Evolutionary conservation across 768 basidiomycete genomes (phyloP).

Genomic region (Tephrocybe sp.): DNA sequence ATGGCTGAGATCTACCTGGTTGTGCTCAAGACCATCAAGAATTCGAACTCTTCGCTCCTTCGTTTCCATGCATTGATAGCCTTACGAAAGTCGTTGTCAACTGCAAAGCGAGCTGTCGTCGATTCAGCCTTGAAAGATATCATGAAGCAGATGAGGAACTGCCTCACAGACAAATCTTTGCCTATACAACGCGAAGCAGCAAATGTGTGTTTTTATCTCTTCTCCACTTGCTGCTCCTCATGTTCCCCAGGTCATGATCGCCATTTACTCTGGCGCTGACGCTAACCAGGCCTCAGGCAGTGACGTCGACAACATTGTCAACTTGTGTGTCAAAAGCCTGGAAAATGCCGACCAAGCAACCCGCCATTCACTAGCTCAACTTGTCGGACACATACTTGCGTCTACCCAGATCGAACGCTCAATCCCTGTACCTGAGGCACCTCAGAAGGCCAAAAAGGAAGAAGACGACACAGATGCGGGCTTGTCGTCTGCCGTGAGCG

Average conservation of each 20-base stretch:
- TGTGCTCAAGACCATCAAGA: slow-evolving; percentile 66
- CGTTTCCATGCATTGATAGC: slow-evolving; percentile 79
- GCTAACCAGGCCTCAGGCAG: slow-evolving; percentile 53
- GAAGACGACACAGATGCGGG: slow-evolving; percentile 62
- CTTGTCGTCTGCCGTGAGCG: slow-evolving; percentile 37
- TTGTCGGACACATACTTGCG: slow-evolving; percentile 83
- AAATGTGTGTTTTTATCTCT: slow-evolving; percentile 48
- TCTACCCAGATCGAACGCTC: slow-evolving; percentile 74
- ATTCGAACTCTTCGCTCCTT: slow-evolving; percentile 82
- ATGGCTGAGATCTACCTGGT: slow-evolving; percentile 79
- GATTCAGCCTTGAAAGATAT: slow-evolving; percentile 81
- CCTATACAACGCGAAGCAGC: slow-evolving; percentile 85
- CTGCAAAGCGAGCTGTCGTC: slow-evolving; percentile 81
- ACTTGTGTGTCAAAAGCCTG: slow-evolving; percentile 66
- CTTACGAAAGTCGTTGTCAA: slow-evolving; percentile 75
- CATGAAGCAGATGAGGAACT: slow-evolving; percentile 76
- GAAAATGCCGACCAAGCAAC: slow-evolving; percentile 86
- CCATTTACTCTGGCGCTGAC: slow-evolving; percentile 58
- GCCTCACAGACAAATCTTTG: slow-evolving; percentile 78
- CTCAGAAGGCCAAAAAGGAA: slow-evolving; percentile 65
- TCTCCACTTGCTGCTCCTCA: background rate
- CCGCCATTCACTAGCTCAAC: slow-evolving; percentile 73
- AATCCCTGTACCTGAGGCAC: slow-evolving; percentile 41
- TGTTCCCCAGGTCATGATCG: slow-evolving; percentile 37
- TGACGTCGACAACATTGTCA: slow-evolving; percentile 79